phyloP scores from a whole-genome alignment of 352 stramenopile genomes.

The Pythium guiyangense region DNA sequence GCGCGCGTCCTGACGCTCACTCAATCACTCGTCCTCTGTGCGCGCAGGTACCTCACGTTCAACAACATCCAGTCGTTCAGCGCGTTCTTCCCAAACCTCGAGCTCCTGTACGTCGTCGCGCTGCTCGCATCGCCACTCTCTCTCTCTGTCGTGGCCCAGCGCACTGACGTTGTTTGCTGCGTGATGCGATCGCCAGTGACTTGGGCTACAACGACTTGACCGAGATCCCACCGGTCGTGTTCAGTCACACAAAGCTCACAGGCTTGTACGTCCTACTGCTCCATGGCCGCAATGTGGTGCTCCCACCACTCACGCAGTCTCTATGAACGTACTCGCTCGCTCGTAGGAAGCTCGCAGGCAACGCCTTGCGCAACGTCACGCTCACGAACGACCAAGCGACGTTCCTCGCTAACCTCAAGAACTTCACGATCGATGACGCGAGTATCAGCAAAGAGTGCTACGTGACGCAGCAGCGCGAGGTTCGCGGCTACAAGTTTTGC shows the following conservation, averaged over 20 bases:
- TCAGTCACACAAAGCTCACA: constrained; percentile 2
- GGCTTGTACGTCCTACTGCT: constrained; percentile 1
- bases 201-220: background rate
- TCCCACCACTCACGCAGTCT: background rate
- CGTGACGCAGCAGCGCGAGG: background rate
- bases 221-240: constrained; percentile 1
- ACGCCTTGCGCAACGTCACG: constrained; percentile 1
- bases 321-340: background rate
- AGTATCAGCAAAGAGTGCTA: constrained; percentile 1
- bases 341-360: constrained; percentile 2
- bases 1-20: too few relatives aligned
- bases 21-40: too few relatives aligned
- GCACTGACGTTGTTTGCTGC: background rate
- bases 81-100: background rate
- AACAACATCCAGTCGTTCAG: background rate
- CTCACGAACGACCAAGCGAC: background rate
- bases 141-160: background rate
- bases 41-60: background rate
- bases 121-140: background rate
- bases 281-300: background rate
- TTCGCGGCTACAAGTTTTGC: constrained; percentile 1
- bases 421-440: constrained; percentile 3
- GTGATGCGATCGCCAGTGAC: background rate
- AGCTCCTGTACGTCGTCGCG: background rate
- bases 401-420: constrained; percentile 1